Evolutionary conservation across 129 eudicot species (phyloP).

Genomic region (Artemisia tridentata): DNA sequence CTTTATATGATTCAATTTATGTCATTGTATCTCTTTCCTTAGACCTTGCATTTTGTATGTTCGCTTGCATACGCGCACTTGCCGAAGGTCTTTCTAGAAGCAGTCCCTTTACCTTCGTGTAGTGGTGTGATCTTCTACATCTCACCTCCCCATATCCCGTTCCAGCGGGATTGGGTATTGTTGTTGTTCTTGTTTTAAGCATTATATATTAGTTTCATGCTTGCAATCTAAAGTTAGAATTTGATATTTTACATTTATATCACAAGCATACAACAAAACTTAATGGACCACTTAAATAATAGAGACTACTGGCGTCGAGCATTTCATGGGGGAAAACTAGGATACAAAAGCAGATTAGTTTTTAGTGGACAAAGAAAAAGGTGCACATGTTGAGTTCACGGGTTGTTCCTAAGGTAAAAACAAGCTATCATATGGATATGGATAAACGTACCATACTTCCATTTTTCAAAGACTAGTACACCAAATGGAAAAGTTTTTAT

Average conservation of each 20-base stretch:
- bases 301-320: not conserved
- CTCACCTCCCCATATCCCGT: too few relatives aligned
- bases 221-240: too few relatives aligned
- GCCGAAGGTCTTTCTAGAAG: too few relatives aligned
- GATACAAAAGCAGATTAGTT: slow-evolving; percentile 28
- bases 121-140: too few relatives aligned
- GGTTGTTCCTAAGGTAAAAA: slow-evolving; percentile 23
- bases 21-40: too few relatives aligned
- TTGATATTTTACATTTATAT: not conserved
- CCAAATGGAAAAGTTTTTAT: not conserved
- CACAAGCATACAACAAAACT: not conserved
- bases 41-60: too few relatives aligned
- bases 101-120: too few relatives aligned
- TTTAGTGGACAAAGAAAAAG: slow-evolving; percentile 33
- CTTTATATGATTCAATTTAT: too few relatives aligned
- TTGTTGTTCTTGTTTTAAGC: too few relatives aligned
- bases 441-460: slow-evolving; percentile 18
- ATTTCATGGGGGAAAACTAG: slow-evolving; percentile 19
- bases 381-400: slow-evolving; percentile 43
- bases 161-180: too few relatives aligned
- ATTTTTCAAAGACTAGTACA: not conserved
- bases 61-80: too few relatives aligned
- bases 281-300: not conserved
- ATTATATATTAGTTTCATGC: too few relatives aligned
- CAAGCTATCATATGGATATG: slow-evolving; percentile 17